Conservation (phyloP, 441 rosid species). For the Pelargonium australe region DNA sequence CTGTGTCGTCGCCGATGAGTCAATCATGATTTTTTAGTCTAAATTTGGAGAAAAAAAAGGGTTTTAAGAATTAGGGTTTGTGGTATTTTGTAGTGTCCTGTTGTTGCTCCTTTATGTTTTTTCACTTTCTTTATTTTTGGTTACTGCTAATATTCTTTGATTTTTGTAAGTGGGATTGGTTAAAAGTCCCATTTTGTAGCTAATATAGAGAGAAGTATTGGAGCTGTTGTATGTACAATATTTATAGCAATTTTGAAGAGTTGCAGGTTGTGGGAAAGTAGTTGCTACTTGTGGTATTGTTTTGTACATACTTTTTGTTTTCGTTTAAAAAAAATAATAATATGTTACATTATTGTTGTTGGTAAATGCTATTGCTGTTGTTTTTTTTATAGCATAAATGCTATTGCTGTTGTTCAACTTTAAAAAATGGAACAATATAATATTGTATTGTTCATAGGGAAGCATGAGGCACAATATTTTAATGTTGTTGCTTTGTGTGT, state of each 20-base stretch:
- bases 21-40: constrained; percentile 4
- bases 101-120: constrained; percentile 20
- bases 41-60: not conserved
- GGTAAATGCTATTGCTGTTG: too few relatives aligned
- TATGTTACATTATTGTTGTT: too few relatives aligned
- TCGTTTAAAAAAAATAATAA: too few relatives aligned
- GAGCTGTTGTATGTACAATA: constrained; percentile 40
- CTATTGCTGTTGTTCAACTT: too few relatives aligned
- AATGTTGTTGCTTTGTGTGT: too few relatives aligned
- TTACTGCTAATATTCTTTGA: constrained; percentile 3
- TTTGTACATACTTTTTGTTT: too few relatives aligned
- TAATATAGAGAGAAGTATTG: constrained; percentile 18
- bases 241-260: constrained; percentile 28
- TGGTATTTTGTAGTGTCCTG: constrained; percentile 1
- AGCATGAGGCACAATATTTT: too few relatives aligned
- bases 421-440: too few relatives aligned
- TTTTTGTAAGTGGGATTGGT: constrained; percentile 17
- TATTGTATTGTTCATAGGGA: too few relatives aligned
- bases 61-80: constrained; percentile 1
- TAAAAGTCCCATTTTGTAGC: constrained; percentile 23
- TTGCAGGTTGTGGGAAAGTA: constrained; percentile 28
- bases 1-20: constrained; percentile 22
- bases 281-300: constrained; percentile 16
- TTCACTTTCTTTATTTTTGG: constrained; percentile 11
- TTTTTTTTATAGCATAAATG: too few relatives aligned